Percentiles rank a stretch among this genome's conserved stretches.
Evolutionary conservation across 352 stramenopile genomes (phyloP).

Genomic region (Plasmopara halstedii): DNA sequence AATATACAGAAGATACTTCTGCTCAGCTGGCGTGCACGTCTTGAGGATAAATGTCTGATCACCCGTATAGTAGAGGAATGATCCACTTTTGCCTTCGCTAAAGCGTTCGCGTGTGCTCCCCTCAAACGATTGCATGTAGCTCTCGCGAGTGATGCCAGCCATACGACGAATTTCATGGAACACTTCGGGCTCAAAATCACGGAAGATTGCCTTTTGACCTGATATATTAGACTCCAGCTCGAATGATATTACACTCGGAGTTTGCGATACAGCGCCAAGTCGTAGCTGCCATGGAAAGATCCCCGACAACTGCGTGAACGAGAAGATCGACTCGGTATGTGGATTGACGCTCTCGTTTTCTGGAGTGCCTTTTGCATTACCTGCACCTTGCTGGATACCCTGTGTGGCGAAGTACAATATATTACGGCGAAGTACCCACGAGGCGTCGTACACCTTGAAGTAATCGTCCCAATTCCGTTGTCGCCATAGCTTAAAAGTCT

Average conservation of each 20-base stretch:
- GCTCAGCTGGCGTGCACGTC: slow-evolving; percentile 77
- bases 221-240: slow-evolving; percentile 58
- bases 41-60: slow-evolving; percentile 88
- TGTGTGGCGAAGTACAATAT: slow-evolving; percentile 81
- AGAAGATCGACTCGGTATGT: slow-evolving; percentile 50
- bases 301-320: slow-evolving; percentile 50
- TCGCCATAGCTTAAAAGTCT: slow-evolving; percentile 67
- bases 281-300: slow-evolving; percentile 63
- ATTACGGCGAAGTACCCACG: slow-evolving; percentile 74
- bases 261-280: slow-evolving; percentile 33
- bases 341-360: slow-evolving; percentile 28
- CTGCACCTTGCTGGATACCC: slow-evolving; percentile 56
- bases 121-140: slow-evolving; percentile 71
- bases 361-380: slow-evolving; percentile 23
- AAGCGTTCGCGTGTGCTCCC: slow-evolving; percentile 81
- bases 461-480: slow-evolving; percentile 81
- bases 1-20: slow-evolving; percentile 81
- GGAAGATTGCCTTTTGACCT: slow-evolving; percentile 67
- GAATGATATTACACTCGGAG: slow-evolving; percentile 55
- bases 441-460: slow-evolving; percentile 78
- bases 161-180: slow-evolving; percentile 79
- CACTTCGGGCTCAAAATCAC: slow-evolving; percentile 72
- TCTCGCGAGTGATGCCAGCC: slow-evolving; percentile 68
- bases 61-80: slow-evolving; percentile 86
- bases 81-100: slow-evolving; percentile 84